phyloP scores from a whole-genome alignment of 192 early-diverging fungal genomes.

The Coemansia sp. region DNA sequence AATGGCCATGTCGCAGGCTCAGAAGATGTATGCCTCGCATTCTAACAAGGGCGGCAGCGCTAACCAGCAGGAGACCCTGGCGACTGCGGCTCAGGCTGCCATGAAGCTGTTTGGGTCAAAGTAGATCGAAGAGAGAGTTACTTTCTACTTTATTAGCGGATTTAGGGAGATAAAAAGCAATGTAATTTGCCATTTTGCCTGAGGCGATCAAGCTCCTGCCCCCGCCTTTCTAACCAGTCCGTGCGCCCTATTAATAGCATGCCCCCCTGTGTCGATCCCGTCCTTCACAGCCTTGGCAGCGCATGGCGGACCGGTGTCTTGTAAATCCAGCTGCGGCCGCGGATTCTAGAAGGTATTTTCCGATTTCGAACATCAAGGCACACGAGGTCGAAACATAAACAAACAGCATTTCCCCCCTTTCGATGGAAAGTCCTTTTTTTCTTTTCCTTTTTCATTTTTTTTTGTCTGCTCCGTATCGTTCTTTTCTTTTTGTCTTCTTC shows the following conservation, averaged over 20 bases:
- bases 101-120: conserved; percentile 41
- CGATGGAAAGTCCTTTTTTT: no score
- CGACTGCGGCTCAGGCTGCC: conserved; percentile 50
- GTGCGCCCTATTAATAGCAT: no score
- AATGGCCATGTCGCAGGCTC: conserved; percentile 49
- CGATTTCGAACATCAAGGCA: conserved; percentile 1
- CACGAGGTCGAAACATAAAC: not conserved
- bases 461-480: not conserved
- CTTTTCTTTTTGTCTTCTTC: not conserved
- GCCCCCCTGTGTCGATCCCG: no score
- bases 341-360: not conserved
- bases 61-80: conserved; percentile 46
- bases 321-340: not conserved
- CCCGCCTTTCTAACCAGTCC: no score
- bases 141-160: not conserved
- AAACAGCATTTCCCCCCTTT: not conserved
- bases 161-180: not conserved
- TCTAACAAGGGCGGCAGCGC: conserved; percentile 34
- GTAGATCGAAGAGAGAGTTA: not conserved
- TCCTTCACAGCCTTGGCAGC: not conserved
- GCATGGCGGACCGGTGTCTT: not conserved
- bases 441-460: not conserved
- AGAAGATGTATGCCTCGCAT: conserved; percentile 47
- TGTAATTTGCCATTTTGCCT: no score
- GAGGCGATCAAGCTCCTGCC: no score